Conservation (phyloP, 2,329 filamentous ascomycete species). For the Xylaria sp. region DNA sequence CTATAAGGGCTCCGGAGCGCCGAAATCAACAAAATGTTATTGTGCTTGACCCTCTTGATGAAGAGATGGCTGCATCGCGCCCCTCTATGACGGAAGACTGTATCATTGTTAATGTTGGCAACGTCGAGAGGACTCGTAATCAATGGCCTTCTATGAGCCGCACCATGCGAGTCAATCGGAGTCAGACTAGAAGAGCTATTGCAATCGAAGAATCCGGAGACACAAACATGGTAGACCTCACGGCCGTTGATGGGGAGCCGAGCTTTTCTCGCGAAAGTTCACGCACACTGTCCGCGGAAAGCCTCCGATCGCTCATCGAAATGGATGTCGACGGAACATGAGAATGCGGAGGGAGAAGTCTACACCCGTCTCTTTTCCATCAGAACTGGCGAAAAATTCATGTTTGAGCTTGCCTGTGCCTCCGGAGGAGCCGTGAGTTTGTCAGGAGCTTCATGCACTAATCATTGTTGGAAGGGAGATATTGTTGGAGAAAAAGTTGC, state of each 20-base stretch:
- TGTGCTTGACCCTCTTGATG: slow-evolving; percentile 8
- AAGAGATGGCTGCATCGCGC: neutral
- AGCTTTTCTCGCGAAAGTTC: slow-evolving; percentile 31
- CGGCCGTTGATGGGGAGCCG: neutral
- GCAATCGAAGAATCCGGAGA: slow-evolving; percentile 18
- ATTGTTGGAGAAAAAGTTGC: neutral
- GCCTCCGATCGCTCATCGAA: slow-evolving; percentile 27
- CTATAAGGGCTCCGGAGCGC: neutral
- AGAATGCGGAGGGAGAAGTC: neutral
- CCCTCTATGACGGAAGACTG: neutral
- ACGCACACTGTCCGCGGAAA: slow-evolving; percentile 28
- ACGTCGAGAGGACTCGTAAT: slow-evolving; percentile 8
- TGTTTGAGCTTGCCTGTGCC: neutral
- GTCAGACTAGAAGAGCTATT: neutral
- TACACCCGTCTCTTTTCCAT: neutral
- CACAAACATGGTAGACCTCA: slow-evolving; percentile 7
- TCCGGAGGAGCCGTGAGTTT: neutral
- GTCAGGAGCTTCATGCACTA: neutral
- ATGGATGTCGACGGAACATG: slow-evolving; percentile 1
- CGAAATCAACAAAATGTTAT: neutral
- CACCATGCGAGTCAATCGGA: neutral
- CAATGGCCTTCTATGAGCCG: neutral
- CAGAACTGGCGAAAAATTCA: neutral
- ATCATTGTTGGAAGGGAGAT: neutral
- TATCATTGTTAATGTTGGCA: slow-evolving; percentile 14